phyloP scores from a whole-genome alignment of 352 stramenopile species.

The Phytophthora palmivora region DNA sequence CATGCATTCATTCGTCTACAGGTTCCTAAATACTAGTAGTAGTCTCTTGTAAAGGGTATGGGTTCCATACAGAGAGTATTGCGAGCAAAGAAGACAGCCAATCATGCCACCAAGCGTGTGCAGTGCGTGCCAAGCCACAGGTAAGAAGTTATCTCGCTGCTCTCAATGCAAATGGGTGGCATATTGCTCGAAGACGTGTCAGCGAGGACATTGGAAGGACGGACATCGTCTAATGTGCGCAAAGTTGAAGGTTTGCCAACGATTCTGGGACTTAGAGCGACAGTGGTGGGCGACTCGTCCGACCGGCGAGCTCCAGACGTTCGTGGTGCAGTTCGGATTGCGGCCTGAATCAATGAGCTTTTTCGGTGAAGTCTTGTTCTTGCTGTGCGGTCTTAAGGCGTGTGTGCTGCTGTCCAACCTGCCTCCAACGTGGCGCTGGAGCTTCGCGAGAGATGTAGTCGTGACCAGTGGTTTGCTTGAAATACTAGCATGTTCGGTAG shows the following conservation, averaged over 20 bases:
- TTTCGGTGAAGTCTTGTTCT: conserved; percentile 80
- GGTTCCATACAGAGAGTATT: conserved; percentile 16
- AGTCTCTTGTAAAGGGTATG: conserved; percentile 13
- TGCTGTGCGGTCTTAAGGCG: conserved; percentile 63
- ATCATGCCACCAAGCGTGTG: conserved; percentile 9
- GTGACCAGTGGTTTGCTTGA: conserved; percentile 44
- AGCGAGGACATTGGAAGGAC: conserved; percentile 55
- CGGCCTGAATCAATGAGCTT: conserved; percentile 64
- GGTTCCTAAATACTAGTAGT: too few species aligned
- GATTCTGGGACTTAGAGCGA: conserved; percentile 41
- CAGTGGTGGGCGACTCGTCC: conserved; percentile 42
- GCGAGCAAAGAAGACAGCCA: conserved; percentile 4
- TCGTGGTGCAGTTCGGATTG: conserved; percentile 39
- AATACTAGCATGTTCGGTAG: neutral
- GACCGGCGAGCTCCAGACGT: conserved; percentile 30
- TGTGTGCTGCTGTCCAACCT: conserved; percentile 77
- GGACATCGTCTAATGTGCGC: conserved; percentile 47
- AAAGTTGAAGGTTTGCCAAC: conserved; percentile 26
- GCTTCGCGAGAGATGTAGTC: conserved; percentile 56
- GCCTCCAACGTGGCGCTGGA: conserved; percentile 46
- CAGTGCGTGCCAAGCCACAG: conserved; percentile 20
- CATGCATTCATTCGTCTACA: neutral
- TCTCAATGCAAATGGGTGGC: conserved; percentile 56
- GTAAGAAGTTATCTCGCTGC: conserved; percentile 45
- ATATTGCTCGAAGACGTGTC: conserved; percentile 74